Evolutionary conservation across 2,329 filamentous ascomycete genomes (phyloP).

Genomic region (Pseudogymnoascus sp.): DNA sequence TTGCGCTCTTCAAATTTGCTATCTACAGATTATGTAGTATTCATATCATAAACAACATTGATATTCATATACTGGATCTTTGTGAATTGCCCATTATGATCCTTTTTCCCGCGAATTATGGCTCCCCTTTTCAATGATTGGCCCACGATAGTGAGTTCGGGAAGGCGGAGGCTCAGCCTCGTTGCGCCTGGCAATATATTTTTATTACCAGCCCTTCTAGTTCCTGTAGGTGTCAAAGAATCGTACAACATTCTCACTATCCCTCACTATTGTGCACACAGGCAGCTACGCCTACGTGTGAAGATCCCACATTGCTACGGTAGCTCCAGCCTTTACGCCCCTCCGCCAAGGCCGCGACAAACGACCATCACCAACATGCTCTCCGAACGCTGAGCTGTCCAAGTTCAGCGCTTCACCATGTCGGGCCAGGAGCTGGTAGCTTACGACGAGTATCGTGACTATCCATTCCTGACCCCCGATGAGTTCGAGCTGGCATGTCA

Average conservation of each 20-base stretch:
- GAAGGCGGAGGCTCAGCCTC: slow-evolving; percentile 11
- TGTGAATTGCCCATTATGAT: neutral
- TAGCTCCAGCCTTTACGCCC: neutral
- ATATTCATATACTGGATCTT: neutral
- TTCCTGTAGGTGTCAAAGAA: neutral
- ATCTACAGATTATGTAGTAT: slow-evolving; percentile 11
- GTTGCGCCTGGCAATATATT: slow-evolving; percentile 12
- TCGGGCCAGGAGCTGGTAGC: slow-evolving; percentile 8
- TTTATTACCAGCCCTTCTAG: slow-evolving; percentile 6
- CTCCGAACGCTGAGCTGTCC: slow-evolving; percentile 4
- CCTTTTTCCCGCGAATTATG: neutral
- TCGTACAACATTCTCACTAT: neutral
- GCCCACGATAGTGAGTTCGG: neutral
- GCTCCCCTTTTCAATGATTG: neutral
- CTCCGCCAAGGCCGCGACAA: neutral
- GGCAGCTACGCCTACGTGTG: neutral
- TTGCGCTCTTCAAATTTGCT: neutral
- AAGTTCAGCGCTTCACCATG: neutral
- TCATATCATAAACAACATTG: neutral
- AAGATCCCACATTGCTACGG: neutral
- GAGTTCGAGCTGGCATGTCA: slow-evolving; percentile 64
- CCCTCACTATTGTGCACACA: neutral
- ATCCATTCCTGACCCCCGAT: slow-evolving; percentile 53
- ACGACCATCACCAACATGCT: neutral
- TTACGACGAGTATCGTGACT: slow-evolving; percentile 36